Evolutionary conservation across 192 early-diverging fungal genomes (phyloP).

Genomic region (Rhizoclosmatium sp.): DNA sequence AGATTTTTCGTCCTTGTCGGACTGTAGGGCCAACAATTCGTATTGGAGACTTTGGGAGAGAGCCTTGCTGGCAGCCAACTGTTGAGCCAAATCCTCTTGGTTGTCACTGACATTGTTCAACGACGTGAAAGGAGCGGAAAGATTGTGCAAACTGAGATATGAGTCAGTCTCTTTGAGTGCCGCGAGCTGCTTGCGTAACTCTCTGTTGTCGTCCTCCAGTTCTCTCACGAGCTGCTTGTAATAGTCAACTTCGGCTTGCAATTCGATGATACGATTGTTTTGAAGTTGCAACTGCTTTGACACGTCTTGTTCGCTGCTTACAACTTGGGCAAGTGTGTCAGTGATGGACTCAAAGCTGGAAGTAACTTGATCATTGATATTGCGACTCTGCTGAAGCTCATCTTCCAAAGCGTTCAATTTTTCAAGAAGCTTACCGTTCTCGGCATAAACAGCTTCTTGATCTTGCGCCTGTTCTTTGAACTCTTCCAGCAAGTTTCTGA

Average conservation of each 20-base stretch:
- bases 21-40: slow-evolving; percentile 18
- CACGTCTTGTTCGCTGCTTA: neutral
- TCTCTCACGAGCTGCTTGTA: slow-evolving; percentile 1
- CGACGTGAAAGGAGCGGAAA: slow-evolving; percentile 20
- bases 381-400: slow-evolving; percentile 9
- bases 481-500: slow-evolving; percentile 23
- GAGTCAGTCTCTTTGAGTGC: neutral
- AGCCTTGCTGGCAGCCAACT: slow-evolving; percentile 1
- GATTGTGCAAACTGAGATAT: slow-evolving; percentile 15
- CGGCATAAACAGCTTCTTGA: slow-evolving; percentile 7
- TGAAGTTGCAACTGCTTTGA: neutral
- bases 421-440: slow-evolving; percentile 6
- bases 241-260: neutral
- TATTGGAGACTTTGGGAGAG: slow-evolving; percentile 22
- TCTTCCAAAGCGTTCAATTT: slow-evolving; percentile 16
- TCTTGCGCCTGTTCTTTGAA: slow-evolving; percentile 3
- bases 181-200: neutral
- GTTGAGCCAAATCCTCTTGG: neutral
- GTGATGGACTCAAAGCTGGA: slow-evolving; percentile 12
- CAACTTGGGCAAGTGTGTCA: slow-evolving; percentile 1
- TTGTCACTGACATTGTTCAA: slow-evolving; percentile 19
- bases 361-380: slow-evolving; percentile 12
- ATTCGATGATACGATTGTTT: neutral
- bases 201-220: slow-evolving; percentile 2
- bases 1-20: slow-evolving; percentile 4